Conservation (phyloP, 768 basidiomycete genomes). For the Pulveroboletus ravenelii region DNA sequence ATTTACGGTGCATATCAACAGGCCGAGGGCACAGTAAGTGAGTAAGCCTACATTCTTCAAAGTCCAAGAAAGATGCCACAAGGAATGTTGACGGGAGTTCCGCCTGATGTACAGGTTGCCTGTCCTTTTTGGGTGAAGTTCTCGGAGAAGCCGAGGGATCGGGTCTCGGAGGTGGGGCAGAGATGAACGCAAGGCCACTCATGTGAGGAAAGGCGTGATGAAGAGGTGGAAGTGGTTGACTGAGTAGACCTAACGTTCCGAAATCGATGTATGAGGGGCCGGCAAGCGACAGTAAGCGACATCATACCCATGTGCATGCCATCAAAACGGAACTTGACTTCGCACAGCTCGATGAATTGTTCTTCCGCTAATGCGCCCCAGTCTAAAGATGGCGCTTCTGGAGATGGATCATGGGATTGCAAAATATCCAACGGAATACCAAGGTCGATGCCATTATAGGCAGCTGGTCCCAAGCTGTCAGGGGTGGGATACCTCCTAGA, state of each 20-base stretch:
- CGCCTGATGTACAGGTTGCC: constrained; percentile 14
- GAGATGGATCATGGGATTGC: constrained; percentile 7
- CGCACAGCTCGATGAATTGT: constrained; percentile 53
- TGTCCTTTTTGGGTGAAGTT: constrained; percentile 28
- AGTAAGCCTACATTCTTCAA: constrained; percentile 50
- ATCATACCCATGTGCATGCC: constrained; percentile 40
- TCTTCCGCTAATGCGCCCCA: constrained; percentile 63
- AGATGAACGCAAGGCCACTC: constrained; percentile 45
- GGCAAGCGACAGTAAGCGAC: background rate
- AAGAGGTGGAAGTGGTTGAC: constrained; percentile 45
- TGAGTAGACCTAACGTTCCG: constrained; percentile 34
- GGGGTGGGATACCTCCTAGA: constrained; percentile 46
- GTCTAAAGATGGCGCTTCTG: constrained; percentile 26
- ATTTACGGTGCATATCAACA: constrained; percentile 22
- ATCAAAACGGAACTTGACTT: constrained; percentile 51
- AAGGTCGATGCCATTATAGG: constrained; percentile 42
- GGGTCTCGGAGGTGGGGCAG: constrained; percentile 29
- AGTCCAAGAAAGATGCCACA: constrained; percentile 51
- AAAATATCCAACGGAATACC: constrained; percentile 25
- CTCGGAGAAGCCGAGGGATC: constrained; percentile 25
- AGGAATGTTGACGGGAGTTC: constrained; percentile 42
- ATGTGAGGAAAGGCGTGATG: constrained; percentile 34
- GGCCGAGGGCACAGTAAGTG: background rate
- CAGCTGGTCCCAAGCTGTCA: constrained; percentile 23
- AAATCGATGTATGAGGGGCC: constrained; percentile 3